A percentile compares a stretch with the other conserved stretches of the same genome.
These are phyloP conservation scores for Nadsonia starkeyi-henricii DNA, from an alignment of 1,139 yeast species.

Conservation along the genomic window DNA sequence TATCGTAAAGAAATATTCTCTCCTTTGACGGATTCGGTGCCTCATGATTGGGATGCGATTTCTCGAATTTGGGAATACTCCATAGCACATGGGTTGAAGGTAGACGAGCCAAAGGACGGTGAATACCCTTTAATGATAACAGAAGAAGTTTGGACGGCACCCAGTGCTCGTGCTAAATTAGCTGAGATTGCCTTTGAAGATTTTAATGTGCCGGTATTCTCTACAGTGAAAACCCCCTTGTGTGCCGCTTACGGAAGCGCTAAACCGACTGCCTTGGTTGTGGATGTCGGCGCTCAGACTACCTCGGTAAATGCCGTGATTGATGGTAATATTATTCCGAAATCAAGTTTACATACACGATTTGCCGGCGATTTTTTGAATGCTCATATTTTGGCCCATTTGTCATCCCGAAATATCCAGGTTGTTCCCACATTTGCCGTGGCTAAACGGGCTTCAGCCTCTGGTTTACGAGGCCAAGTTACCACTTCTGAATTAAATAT, in stretches of 20 bases:
- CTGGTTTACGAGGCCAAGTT: slow-evolving; percentile 24
- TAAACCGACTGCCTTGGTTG: slow-evolving; percentile 25
- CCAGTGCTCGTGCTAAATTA: slow-evolving; percentile 53
- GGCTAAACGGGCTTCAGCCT: slow-evolving; percentile 5
- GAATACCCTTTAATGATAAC: slow-evolving; percentile 73
- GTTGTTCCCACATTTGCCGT: slow-evolving; percentile 12
- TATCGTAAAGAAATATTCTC: slow-evolving; percentile 25
- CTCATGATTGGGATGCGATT: slow-evolving; percentile 34
- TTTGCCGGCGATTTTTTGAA: slow-evolving; percentile 31
- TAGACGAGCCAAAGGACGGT: slow-evolving; percentile 30
- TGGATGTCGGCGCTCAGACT: slow-evolving; percentile 23
- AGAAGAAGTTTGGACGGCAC: slow-evolving; percentile 77
- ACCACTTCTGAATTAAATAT: slow-evolving; percentile 26
- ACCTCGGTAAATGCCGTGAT: slow-evolving; percentile 81
- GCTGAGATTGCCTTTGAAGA: slow-evolving; percentile 65
- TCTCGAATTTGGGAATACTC: slow-evolving; percentile 25
- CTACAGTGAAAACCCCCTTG: slow-evolving; percentile 70
- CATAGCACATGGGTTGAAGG: slow-evolving; percentile 29
- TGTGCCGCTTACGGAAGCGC: slow-evolving; percentile 48
- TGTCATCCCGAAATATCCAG: slow-evolving; percentile 18
- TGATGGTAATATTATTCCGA: slow-evolving; percentile 44
- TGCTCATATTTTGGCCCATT: slow-evolving; percentile 21
- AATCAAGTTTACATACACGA: slow-evolving; percentile 23
- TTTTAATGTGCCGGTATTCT: slow-evolving; percentile 73
- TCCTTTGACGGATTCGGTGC: slow-evolving; percentile 29